Percentiles rank a stretch among this genome's conserved stretches.
Evolutionary conservation across 2,329 filamentous ascomycete species (phyloP).

Genomic region (Aureobasidium melanogenum): DNA sequence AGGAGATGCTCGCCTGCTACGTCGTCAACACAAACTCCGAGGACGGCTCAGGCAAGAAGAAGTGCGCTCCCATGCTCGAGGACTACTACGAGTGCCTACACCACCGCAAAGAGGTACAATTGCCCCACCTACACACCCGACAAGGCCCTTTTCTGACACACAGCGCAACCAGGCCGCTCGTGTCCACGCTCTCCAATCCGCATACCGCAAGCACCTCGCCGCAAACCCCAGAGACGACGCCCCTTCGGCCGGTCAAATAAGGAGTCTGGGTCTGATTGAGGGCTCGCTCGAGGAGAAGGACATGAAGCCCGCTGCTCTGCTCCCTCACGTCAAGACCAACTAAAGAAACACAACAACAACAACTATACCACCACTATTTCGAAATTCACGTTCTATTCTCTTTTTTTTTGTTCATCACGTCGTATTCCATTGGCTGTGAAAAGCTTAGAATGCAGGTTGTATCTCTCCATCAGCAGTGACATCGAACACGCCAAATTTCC

Average conservation of each 20-base stretch:
- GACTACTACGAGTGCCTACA: slow-evolving; percentile 99
- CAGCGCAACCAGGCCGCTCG: slow-evolving; percentile 58
- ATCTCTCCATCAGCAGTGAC: slow-evolving; percentile 10
- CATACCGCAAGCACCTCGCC: slow-evolving; percentile 72
- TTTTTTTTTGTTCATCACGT: background rate
- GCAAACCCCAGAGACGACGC: slow-evolving; percentile 69
- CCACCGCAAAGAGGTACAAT: slow-evolving; percentile 91
- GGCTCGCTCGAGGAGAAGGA: slow-evolving; percentile 65
- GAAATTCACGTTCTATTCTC: background rate
- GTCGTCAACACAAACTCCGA: slow-evolving; percentile 82
- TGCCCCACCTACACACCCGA: background rate
- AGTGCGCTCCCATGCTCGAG: slow-evolving; percentile 76
- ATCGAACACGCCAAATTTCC: slow-evolving; percentile 29
- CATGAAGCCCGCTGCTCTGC: slow-evolving; percentile 34
- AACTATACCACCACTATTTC: background rate
- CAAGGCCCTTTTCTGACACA: background rate
- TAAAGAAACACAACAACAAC: background rate
- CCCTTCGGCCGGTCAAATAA: slow-evolving; percentile 76
- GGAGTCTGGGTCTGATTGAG: slow-evolving; percentile 72
- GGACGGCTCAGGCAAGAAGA: slow-evolving; percentile 72
- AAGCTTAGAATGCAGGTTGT: background rate
- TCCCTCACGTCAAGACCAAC: slow-evolving; percentile 27
- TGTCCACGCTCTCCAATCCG: slow-evolving; percentile 68
- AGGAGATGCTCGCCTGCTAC: slow-evolving; percentile 97
- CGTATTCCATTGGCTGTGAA: too few species aligned